phyloP scores from a whole-genome alignment of 805 yeast species.

The Cyberlindnera veronae region DNA sequence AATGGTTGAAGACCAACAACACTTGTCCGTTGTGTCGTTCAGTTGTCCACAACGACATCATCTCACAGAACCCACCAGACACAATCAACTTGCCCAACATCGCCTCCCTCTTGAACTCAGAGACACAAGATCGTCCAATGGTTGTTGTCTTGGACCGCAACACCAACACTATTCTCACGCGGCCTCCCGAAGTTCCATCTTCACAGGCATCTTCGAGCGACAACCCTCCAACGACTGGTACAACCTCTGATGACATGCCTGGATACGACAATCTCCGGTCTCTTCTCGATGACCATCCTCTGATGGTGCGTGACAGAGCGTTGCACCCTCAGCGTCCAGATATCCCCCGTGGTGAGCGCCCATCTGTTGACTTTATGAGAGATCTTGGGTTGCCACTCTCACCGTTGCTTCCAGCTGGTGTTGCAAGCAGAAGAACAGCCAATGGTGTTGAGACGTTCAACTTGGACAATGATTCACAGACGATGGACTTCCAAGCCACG shows the following conservation, averaged over 20 bases:
- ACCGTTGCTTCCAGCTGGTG: constrained; percentile 15
- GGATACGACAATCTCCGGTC: not conserved
- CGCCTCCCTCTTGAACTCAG: constrained; percentile 10
- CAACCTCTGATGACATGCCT: not conserved
- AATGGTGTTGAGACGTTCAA: constrained; percentile 24
- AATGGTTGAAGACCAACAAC: constrained; percentile 59
- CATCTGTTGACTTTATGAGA: not conserved
- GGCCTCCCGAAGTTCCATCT: not conserved
- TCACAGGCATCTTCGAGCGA: not conserved
- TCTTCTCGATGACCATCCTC: not conserved
- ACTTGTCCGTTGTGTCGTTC: constrained; percentile 82
- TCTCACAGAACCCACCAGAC: constrained; percentile 12
- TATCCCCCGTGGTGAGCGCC: not conserved
- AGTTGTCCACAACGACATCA: constrained; percentile 26
- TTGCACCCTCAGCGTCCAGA: no score
- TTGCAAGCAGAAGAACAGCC: constrained; percentile 23
- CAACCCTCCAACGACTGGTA: not conserved
- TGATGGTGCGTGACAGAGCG: no score
- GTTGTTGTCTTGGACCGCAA: constrained; percentile 18
- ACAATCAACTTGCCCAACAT: constrained; percentile 25
- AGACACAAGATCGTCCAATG: constrained; percentile 17
- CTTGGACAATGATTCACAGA: constrained; percentile 5
- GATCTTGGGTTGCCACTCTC: not conserved
- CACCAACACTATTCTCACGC: constrained; percentile 17
- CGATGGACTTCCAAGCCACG: constrained; percentile 4